phyloP scores from a whole-genome alignment of 441 rosid species.

The Syzygium malaccense region DNA sequence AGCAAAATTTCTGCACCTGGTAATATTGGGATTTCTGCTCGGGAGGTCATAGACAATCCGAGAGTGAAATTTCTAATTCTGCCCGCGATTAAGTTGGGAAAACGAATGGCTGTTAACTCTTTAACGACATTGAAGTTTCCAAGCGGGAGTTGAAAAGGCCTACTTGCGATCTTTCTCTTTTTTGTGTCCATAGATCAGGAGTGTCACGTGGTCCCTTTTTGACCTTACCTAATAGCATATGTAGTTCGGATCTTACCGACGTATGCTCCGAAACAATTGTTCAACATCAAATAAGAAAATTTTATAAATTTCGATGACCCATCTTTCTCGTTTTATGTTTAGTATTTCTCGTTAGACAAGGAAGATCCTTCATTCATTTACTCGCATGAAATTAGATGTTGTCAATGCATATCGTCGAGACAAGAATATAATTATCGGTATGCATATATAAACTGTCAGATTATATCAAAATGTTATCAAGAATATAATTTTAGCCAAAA shows the following conservation, averaged over 20 bases:
- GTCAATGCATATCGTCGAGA: fast-evolving
- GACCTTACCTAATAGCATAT: background rate
- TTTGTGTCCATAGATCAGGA: background rate
- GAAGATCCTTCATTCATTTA: background rate
- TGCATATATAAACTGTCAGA: background rate
- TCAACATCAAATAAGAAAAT: background rate
- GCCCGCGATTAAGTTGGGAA: background rate
- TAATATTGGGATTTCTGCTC: background rate
- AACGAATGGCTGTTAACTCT: background rate
- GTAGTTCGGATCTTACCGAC: background rate
- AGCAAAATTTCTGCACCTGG: background rate
- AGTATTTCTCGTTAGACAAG: background rate
- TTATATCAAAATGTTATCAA: background rate
- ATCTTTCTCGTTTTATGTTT: background rate
- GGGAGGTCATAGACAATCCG: background rate
- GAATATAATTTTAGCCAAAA: too few species aligned
- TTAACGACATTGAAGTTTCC: background rate
- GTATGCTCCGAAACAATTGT: background rate
- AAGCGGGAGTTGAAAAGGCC: background rate
- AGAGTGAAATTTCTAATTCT: background rate
- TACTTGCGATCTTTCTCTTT: background rate
- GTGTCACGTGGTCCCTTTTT: background rate
- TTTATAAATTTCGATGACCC: background rate
- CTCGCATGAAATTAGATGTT: background rate
- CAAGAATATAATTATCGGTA: background rate